Conservation (phyloP, 257 asterid species). For the Knoxia roxburghii region DNA sequence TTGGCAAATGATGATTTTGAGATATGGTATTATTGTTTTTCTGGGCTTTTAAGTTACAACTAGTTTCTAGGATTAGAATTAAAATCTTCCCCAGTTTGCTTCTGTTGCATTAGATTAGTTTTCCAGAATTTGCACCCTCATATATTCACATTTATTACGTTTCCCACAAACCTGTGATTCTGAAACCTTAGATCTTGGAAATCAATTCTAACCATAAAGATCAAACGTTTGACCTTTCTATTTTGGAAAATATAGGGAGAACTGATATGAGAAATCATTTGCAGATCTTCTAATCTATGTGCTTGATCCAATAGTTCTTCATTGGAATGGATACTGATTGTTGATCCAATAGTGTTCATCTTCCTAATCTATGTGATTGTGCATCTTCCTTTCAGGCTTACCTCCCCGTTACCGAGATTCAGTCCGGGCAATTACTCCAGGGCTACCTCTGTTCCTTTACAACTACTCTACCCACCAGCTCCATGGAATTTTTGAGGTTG, state of each 20-base stretch:
- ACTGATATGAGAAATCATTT: background rate
- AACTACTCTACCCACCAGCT: constrained; percentile 92
- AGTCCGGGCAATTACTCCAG: constrained; percentile 88
- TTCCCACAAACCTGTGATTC: background rate
- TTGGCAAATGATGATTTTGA: background rate
- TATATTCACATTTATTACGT: background rate
- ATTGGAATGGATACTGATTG: background rate
- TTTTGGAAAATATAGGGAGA: background rate
- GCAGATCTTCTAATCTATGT: background rate
- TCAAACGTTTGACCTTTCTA: background rate
- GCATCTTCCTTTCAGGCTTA: constrained; percentile 46
- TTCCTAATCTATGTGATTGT: background rate
- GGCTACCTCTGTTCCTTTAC: constrained; percentile 83
- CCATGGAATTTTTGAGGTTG: constrained; percentile 89
- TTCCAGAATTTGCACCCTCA: background rate
- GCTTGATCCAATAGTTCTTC: background rate
- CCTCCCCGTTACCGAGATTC: constrained; percentile 95
- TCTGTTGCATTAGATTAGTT: background rate
- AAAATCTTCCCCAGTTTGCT: background rate
- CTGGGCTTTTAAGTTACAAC: no score
- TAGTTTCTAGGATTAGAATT: background rate
- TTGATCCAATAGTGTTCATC: background rate
- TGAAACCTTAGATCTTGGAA: background rate
- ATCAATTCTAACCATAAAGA: background rate
- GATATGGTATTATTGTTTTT: background rate